These are phyloP conservation scores for Teunomyces tritomae DNA, from an alignment of 805 yeast genomes.

Conservation along the genomic window DNA sequence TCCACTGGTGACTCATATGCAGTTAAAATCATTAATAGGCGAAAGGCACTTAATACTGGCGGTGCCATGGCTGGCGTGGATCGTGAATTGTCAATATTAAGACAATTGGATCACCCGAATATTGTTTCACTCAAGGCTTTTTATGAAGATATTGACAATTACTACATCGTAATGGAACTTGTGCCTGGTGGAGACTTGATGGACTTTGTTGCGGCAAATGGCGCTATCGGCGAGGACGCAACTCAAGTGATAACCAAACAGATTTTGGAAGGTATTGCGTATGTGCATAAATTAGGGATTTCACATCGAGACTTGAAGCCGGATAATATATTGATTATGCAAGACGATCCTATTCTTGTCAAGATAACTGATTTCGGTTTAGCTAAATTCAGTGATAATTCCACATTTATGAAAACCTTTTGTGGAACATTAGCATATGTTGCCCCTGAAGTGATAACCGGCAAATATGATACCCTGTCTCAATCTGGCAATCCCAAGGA, in stretches of 20 bases:
- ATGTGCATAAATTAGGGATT: constrained; percentile 86
- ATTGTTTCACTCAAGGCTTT: constrained; percentile 81
- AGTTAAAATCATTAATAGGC: constrained; percentile 81
- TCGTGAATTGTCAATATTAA: constrained; percentile 79
- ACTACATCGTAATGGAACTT: constrained; percentile 91
- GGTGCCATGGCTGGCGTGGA: constrained; percentile 79
- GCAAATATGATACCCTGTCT: constrained; percentile 44
- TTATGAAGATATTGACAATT: constrained; percentile 76
- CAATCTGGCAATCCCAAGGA: constrained; percentile 22
- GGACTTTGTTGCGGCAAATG: constrained; percentile 95
- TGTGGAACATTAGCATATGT: constrained; percentile 97
- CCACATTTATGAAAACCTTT: constrained; percentile 88
- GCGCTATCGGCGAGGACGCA: constrained; percentile 88
- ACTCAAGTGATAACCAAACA: constrained; percentile 84
- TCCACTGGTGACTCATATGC: constrained; percentile 84
- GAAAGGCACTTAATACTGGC: constrained; percentile 69
- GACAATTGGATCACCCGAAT: constrained; percentile 77
- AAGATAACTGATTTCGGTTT: constrained; percentile 96
- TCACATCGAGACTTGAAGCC: constrained; percentile 98
- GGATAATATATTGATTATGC: constrained; percentile 87
- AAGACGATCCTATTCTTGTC: constrained; percentile 86
- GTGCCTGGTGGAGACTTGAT: constrained; percentile 96
- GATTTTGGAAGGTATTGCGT: constrained; percentile 75
- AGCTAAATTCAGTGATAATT: constrained; percentile 83
- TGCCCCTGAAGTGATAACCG: constrained; percentile 87